Evolutionary conservation across 2,329 filamentous ascomycete species (phyloP), one percentile per base, ranked within the genome.

Genomic region (Fonsecaea monophora): DNA sequence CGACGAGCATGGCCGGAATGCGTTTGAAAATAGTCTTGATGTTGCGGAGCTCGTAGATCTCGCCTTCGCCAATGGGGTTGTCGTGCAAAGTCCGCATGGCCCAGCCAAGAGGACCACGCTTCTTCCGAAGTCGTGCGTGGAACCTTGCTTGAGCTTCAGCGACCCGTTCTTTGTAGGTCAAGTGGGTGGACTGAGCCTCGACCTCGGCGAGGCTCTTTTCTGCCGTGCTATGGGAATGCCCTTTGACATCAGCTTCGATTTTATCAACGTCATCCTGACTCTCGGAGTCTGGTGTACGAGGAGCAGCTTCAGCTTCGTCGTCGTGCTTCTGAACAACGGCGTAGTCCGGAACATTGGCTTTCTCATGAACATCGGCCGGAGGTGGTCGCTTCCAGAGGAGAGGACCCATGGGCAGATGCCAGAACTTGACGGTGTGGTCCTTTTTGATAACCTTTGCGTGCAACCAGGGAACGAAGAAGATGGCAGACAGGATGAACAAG

Each of bases 31-130:
- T 67, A 59, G 85, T 84, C 75, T 84, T 85, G 68, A 93, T 80
- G 83, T 94, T 94, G 79, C 88, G 82, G 21, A 84, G 73, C 80
- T 94, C 91, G 80, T 94, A 92, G 70, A 94, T 85, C 74, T 89
- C 83, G 60, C 91, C 92, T 18, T 87, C 77, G 18, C 89, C 89
- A 79, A 92, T 86, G 56, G 87, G 90, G 82, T 93, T 91, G 74
- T 90, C 83, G 75, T 87, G 90, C 21, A 94, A 87, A 59, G 83
- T 86, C 72, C 91, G 90, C 89, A 94, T 91, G 42, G 90, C 92
- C 91, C 91, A 94, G 73, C 88, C 91, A n/a, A 94, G 83, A 59
- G 89, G 90, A 32, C 91, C 90, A 1, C 81, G 80, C 65, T 83
- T 84, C 77, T 85, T 81, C 64, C 86, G 80, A 62, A 94, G 87